A percentile compares a stretch with the other conserved stretches of the same genome.
These are phyloP conservation scores for Hypoxylon sp. DNA, from an alignment of 2,329 filamentous ascomycete genomes.

Conservation along the genomic window DNA sequence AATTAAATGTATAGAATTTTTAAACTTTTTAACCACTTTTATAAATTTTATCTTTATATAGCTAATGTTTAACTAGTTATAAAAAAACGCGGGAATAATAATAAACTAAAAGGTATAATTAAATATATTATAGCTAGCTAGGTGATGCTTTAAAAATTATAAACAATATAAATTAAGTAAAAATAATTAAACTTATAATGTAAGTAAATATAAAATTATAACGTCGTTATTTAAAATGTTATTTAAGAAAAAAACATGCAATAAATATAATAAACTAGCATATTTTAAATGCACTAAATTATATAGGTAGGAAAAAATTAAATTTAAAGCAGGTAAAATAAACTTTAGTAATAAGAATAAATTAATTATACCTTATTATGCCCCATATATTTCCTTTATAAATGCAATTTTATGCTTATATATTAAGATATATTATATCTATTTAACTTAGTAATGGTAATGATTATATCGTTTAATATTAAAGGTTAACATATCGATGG, in stretches of 20 bases:
- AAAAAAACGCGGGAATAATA: too few relatives aligned
- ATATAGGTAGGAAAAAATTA: conserved; percentile 1
- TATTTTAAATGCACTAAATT: conserved; percentile 10
- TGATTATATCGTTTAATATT: conserved; percentile 3
- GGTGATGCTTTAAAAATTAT: too few relatives aligned
- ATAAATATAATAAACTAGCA: neutral
- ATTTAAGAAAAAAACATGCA: neutral
- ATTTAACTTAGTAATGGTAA: conserved; percentile 8
- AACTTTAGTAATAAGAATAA: conserved; percentile 1
- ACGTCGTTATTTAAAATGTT: too few relatives aligned
- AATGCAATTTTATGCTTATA: neutral
- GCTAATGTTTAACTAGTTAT: too few relatives aligned
- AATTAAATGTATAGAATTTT: too few relatives aligned
- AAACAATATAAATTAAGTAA: too few relatives aligned
- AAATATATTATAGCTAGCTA: too few relatives aligned
- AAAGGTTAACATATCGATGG: neutral
- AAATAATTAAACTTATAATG: too few relatives aligned
- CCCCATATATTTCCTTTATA: neutral
- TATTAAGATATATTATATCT: conserved; percentile 5
- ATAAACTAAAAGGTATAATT: too few relatives aligned
- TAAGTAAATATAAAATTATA: too few relatives aligned
- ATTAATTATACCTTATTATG: conserved; percentile 3
- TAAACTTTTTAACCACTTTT: too few relatives aligned
- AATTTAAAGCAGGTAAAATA: conserved; percentile 1
- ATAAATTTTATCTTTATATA: too few relatives aligned